Conservation (phyloP, 148 eudicot species). For the Pharnaceum exiguum region DNA sequence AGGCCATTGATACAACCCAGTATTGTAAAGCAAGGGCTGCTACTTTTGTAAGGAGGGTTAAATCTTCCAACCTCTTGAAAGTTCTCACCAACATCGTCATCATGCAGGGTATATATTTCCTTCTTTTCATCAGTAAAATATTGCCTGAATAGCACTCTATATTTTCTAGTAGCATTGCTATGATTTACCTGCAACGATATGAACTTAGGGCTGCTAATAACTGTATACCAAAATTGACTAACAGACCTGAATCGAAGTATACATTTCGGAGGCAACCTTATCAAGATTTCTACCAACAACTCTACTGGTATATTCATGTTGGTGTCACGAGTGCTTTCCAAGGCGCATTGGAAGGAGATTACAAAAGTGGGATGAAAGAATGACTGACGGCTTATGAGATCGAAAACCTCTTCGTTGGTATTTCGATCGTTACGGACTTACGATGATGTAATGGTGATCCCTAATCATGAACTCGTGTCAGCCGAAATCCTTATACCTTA, state of each 20-base stretch:
- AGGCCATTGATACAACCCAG: slow-evolving; percentile 18
- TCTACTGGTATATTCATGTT: slow-evolving; percentile 4
- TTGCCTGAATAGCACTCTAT: not conserved
- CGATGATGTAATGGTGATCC: too few relatives aligned
- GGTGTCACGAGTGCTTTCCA: too few relatives aligned
- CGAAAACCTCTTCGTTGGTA: too few relatives aligned
- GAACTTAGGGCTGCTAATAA: not conserved
- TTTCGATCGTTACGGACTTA: too few relatives aligned
- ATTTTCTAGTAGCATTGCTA: not conserved
- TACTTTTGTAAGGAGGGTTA: slow-evolving; percentile 2
- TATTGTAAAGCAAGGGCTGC: slow-evolving; percentile 2
- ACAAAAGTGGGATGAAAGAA: too few relatives aligned
- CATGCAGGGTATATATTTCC: not conserved
- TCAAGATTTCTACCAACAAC: not conserved
- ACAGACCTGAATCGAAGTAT: slow-evolving; percentile 7
- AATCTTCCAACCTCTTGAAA: not conserved
- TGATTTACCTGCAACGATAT: slow-evolving; percentile 1
- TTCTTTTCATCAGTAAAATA: not conserved
- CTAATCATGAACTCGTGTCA: too few relatives aligned
- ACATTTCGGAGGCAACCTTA: not conserved
- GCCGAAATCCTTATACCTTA: too few relatives aligned
- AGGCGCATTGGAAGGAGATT: too few relatives aligned
- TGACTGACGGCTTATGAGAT: too few relatives aligned
- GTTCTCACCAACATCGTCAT: not conserved
- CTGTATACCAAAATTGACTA: slow-evolving; percentile 3